Evolutionary conservation across 257 asterid species (phyloP).

Genomic region (Perilla frutescens): DNA sequence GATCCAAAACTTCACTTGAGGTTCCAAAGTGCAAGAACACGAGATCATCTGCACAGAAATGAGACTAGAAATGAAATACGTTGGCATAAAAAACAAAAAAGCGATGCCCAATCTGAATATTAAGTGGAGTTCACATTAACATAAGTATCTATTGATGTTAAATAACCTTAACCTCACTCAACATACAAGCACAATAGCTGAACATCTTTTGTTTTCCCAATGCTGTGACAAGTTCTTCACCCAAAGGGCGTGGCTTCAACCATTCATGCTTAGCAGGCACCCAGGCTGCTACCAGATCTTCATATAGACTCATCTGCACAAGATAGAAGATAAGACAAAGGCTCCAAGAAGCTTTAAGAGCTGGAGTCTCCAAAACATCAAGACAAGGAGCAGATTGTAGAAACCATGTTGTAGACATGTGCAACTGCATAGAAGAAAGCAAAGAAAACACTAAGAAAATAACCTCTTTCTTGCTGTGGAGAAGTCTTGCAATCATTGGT

Average conservation of each 20-base stretch:
- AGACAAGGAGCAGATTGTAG: slow-evolving; percentile 20
- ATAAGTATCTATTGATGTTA: slow-evolving; percentile 35
- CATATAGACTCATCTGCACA: slow-evolving; percentile 96
- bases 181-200: slow-evolving; percentile 96
- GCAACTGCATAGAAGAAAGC: neutral
- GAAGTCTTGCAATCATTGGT: slow-evolving; percentile 71
- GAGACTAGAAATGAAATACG: slow-evolving; percentile 15
- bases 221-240: slow-evolving; percentile 69
- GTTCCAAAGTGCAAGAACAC: slow-evolving; percentile 96
- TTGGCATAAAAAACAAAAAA: slow-evolving; percentile 28
- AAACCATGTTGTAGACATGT: slow-evolving; percentile 16
- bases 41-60: slow-evolving; percentile 66
- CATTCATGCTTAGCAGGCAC: slow-evolving; percentile 94
- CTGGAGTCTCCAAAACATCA: slow-evolving; percentile 24
- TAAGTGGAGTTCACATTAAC: slow-evolving; percentile 8
- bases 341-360: slow-evolving; percentile 30
- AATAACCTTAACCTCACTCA: slow-evolving; percentile 40
- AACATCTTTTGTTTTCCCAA: slow-evolving; percentile 82
- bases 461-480: slow-evolving; percentile 81
- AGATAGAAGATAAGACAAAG: slow-evolving; percentile 37
- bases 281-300: slow-evolving; percentile 98
- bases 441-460: slow-evolving; percentile 35
- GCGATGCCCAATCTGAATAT: slow-evolving; percentile 15
- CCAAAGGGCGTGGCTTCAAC: slow-evolving; percentile 80
- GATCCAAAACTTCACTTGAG: slow-evolving; percentile 96